Percentiles rank a stretch among this genome's conserved stretches.
Conservation (phyloP, 2,329 filamentous ascomycete species). For the Talaromyces sp. region DNA sequence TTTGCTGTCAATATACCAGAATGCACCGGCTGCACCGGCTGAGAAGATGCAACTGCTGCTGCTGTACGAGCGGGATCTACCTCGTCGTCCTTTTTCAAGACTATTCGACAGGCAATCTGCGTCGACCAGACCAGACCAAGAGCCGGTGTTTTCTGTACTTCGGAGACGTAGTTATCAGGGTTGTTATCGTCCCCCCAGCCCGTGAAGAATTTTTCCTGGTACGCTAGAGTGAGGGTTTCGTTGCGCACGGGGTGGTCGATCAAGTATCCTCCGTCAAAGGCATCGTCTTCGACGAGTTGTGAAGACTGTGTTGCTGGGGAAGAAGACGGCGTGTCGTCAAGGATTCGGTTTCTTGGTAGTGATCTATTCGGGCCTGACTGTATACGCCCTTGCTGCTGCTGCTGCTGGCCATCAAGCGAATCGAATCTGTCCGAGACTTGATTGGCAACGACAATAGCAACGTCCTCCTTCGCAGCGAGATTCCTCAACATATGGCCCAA, state of each 20-base stretch:
- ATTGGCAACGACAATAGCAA: conserved; percentile 88
- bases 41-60: not conserved
- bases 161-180: conserved; percentile 5
- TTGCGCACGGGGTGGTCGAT: conserved; percentile 31
- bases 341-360: not conserved
- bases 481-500: conserved; percentile 68
- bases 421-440: conserved; percentile 88
- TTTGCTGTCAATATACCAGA: not conserved
- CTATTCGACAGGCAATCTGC: conserved; percentile 77
- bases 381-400: not conserved
- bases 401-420: not conserved
- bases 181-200: conserved; percentile 73
- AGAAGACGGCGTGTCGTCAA: not conserved
- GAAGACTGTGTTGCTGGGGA: conserved; percentile 21
- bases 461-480: conserved; percentile 64
- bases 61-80: conserved; percentile 30
- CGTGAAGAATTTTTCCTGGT: conserved; percentile 92
- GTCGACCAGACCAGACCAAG: conserved; percentile 87
- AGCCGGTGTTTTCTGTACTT: conserved; percentile 69
- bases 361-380: not conserved
- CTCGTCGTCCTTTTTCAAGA: conserved; percentile 64
- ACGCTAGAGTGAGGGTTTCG: conserved; percentile 66
- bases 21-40: not conserved
- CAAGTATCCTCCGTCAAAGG: conserved; percentile 29
- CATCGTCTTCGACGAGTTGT: conserved; percentile 24